Percentiles rank a stretch among this genome's conserved stretches.
Conservation (phyloP, 441 rosid species). For the Bruguiera hainesii region DNA sequence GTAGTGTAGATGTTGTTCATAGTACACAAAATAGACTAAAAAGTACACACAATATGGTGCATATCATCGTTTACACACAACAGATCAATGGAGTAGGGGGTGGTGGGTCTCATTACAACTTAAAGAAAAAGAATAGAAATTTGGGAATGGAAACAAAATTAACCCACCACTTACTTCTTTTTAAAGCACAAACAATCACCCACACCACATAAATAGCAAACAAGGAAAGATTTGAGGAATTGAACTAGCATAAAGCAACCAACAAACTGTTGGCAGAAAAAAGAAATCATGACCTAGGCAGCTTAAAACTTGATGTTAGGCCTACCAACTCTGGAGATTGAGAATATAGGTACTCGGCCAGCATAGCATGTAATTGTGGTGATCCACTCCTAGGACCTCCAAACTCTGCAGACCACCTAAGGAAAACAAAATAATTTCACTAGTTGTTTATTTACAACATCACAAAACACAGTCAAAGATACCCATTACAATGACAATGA, state of each 20-base stretch:
- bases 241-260: background rate
- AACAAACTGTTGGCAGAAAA: background rate
- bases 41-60: constrained; percentile 1
- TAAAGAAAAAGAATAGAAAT: background rate
- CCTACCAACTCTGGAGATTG: constrained; percentile 90
- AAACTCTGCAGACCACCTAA: constrained; percentile 90
- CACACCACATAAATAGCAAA: background rate
- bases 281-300: constrained; percentile 3
- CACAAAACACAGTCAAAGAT: background rate
- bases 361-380: constrained; percentile 76
- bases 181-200: background rate
- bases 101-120: background rate
- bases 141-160: too few relatives aligned
- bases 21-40: constrained; percentile 7
- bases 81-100: too few relatives aligned
- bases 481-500: background rate
- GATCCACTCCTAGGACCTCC: constrained; percentile 65
- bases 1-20: constrained; percentile 6
- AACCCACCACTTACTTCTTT: too few relatives aligned
- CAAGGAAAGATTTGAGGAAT: background rate
- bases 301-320: constrained; percentile 20
- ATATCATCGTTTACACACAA: too few relatives aligned
- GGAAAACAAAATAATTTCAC: constrained; percentile 18
- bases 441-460: background rate
- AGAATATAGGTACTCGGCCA: constrained; percentile 82